These are phyloP conservation scores for Lactarius deliciosus DNA, from an alignment of 768 basidiomycete genomes.

Conservation along the genomic window DNA sequence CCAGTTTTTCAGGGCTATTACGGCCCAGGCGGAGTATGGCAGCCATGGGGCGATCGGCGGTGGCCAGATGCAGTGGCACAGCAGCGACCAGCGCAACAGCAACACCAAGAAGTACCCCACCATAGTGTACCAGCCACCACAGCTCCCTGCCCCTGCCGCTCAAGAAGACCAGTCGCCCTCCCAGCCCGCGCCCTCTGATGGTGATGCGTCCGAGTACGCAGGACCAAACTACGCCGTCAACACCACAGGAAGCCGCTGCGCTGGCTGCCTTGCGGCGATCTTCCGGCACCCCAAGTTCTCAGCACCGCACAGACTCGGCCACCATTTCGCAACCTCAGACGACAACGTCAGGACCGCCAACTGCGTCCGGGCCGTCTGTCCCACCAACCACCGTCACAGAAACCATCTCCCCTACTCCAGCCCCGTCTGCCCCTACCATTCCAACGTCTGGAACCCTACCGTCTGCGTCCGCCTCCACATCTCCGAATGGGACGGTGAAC, in stretches of 20 bases:
- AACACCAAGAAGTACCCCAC: conserved; percentile 7
- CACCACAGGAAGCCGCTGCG: conserved; percentile 58
- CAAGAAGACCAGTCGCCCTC: conserved; percentile 7
- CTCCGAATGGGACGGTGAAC: conserved; percentile 27
- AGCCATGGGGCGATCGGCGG: conserved; percentile 25
- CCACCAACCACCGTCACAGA: conserved; percentile 2
- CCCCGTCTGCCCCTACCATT: conserved; percentile 8
- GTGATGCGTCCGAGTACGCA: conserved; percentile 9
- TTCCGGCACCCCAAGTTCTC: conserved; percentile 6
- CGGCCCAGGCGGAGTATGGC: conserved; percentile 27
- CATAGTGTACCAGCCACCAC: conserved; percentile 5
- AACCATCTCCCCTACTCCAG: conserved; percentile 10
- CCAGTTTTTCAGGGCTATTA: conserved; percentile 29
- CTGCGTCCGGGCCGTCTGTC: conserved; percentile 18
- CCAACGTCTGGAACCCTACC: conserved; percentile 13
- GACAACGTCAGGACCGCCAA: conserved; percentile 11
- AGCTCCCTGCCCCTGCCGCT: not conserved
- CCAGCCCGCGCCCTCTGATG: not conserved
- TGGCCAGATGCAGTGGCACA: conserved; percentile 11
- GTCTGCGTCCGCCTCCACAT: conserved; percentile 22
- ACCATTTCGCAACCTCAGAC: conserved; percentile 7
- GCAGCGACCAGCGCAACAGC: conserved; percentile 14
- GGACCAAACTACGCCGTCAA: conserved; percentile 30
- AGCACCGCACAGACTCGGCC: not conserved
- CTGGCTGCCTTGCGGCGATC: conserved; percentile 62